A percentile compares a stretch with the other conserved stretches of the same genome.
phyloP scores from a whole-genome alignment of 179 eudicot species.

The Amaranthus tricolor region DNA sequence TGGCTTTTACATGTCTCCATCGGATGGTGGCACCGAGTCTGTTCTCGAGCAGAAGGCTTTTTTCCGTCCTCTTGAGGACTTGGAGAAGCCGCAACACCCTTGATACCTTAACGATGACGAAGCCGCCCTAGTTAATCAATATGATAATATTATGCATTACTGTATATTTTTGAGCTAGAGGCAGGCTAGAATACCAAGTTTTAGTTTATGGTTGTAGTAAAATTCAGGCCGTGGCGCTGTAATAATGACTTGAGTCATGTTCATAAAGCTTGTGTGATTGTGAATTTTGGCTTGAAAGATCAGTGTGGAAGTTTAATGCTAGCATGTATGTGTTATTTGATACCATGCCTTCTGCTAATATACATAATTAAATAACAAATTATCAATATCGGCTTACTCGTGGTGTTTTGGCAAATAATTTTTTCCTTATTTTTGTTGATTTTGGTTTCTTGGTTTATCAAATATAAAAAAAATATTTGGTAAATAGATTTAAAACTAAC shows the following conservation, averaged over 20 bases:
- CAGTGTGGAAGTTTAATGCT: not conserved
- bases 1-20: constrained; percentile 23
- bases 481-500: too few species aligned
- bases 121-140: constrained; percentile 26
- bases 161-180: constrained; percentile 19
- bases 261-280: constrained; percentile 10
- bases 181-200: constrained; percentile 14
- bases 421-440: too few species aligned
- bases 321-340: too few species aligned
- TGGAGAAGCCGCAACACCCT: constrained; percentile 62
- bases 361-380: too few species aligned
- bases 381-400: too few species aligned
- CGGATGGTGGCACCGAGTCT: constrained; percentile 39
- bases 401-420: too few species aligned
- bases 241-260: constrained; percentile 15
- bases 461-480: too few species aligned
- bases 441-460: too few species aligned
- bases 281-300: constrained; percentile 3
- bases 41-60: constrained; percentile 78
- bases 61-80: constrained; percentile 73
- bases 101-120: constrained; percentile 7
- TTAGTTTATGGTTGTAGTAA: constrained; percentile 9
- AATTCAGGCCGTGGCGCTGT: constrained; percentile 4
- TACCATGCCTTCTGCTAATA: too few species aligned
- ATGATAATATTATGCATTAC: not conserved